A percentile compares a stretch with the other conserved stretches of the same genome.
phyloP scores from a whole-genome alignment of 495 filamentous ascomycete species.

The Astrothelium macrocarpum region DNA sequence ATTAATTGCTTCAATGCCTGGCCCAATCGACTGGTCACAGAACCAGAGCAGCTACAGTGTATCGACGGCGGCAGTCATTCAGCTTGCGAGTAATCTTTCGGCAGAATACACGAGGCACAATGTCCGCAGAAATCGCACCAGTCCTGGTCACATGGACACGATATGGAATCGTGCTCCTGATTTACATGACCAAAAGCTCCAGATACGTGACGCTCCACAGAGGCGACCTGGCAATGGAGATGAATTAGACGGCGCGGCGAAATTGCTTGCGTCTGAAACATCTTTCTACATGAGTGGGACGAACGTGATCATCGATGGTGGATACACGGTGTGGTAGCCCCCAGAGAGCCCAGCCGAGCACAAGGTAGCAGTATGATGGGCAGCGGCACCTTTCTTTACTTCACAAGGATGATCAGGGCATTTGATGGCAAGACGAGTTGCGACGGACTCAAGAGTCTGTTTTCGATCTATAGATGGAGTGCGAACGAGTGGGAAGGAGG shows the following conservation, averaged over 20 bases:
- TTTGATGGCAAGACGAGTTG: not conserved
- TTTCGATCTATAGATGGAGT: too few relatives aligned
- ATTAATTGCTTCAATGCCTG: constrained; percentile 69
- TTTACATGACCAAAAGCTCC: constrained; percentile 70
- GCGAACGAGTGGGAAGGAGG: too few relatives aligned
- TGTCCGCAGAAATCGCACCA: constrained; percentile 71
- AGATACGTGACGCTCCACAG: constrained; percentile 66
- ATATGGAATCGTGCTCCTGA: constrained; percentile 63
- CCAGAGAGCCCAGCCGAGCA: too few relatives aligned
- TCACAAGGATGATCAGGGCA: not conserved
- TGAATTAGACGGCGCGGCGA: constrained; percentile 69
- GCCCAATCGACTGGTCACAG: constrained; percentile 66
- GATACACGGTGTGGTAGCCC: constrained; percentile 24
- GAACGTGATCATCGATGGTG: constrained; percentile 62
- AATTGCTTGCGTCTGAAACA: constrained; percentile 67
- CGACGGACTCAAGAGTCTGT: not conserved
- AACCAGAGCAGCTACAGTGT: constrained; percentile 72
- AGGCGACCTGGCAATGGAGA: constrained; percentile 60
- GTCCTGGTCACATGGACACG: constrained; percentile 75
- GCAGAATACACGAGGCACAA: constrained; percentile 69
- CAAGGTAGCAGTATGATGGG: too few relatives aligned
- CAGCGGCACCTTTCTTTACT: not conserved
- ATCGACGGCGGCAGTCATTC: constrained; percentile 69
- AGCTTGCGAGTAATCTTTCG: constrained; percentile 64
- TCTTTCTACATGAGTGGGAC: constrained; percentile 69